Evolutionary conservation across 257 asterid genomes (phyloP).

Genomic region (Asclepias syriaca): DNA sequence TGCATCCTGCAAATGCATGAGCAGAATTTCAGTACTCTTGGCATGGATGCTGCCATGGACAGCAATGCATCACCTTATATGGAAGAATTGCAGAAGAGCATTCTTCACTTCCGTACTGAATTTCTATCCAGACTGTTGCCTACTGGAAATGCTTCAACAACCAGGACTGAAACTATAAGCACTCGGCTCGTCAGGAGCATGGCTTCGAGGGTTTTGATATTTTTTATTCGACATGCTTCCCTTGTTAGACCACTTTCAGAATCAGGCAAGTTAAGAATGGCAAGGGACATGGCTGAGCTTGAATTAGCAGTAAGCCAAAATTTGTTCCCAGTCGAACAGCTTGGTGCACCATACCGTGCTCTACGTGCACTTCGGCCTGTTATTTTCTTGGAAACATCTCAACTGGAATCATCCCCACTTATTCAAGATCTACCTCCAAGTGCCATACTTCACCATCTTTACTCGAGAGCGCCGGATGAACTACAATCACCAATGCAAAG

Average conservation of each 20-base stretch:
- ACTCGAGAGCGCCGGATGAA: constrained; percentile 87
- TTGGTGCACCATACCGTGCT: constrained; percentile 89
- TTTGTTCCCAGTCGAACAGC: constrained; percentile 90
- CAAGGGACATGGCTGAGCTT: constrained; percentile 93
- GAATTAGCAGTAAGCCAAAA: constrained; percentile 86
- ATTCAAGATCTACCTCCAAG: constrained; percentile 88
- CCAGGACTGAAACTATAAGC: constrained; percentile 68
- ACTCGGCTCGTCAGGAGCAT: constrained; percentile 77
- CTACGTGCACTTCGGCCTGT: constrained; percentile 94
- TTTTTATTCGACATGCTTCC: constrained; percentile 85
- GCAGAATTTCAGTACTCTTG: constrained; percentile 66
- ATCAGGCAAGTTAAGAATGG: constrained; percentile 95
- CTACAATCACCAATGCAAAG: constrained; percentile 87
- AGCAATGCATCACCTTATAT: constrained; percentile 81
- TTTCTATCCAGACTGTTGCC: constrained; percentile 81
- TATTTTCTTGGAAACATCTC: constrained; percentile 84
- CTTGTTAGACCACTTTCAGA: constrained; percentile 91
- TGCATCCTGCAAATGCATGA: constrained; percentile 85
- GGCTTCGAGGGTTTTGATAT: constrained; percentile 81
- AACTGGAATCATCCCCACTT: constrained; percentile 74
- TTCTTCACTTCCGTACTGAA: constrained; percentile 73
- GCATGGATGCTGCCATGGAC: constrained; percentile 80
- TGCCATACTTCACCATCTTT: constrained; percentile 82
- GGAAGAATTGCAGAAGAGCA: constrained; percentile 86
- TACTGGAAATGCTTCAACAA: constrained; percentile 34